These are phyloP conservation scores for Dujonia santamariae DNA, from an alignment of 1,139 yeast genomes.

Conservation along the genomic window DNA sequence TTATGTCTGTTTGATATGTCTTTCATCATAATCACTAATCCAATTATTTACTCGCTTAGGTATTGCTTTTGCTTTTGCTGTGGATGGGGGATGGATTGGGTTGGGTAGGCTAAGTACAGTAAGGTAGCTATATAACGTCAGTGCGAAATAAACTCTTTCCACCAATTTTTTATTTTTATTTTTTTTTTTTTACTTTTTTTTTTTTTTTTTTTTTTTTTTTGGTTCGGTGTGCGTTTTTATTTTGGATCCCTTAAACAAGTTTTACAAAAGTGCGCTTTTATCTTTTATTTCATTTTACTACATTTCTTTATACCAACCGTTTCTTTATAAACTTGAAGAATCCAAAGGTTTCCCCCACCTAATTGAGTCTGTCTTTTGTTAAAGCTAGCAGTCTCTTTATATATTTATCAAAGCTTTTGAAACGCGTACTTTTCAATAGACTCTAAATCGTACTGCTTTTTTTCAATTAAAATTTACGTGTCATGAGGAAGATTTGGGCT, in stretches of 20 bases:
- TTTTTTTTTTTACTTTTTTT: background rate
- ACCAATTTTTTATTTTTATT: background rate
- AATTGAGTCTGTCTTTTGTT: background rate
- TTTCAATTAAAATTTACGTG: background rate
- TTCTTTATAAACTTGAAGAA: too few species aligned
- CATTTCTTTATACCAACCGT: background rate
- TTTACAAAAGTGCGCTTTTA: background rate
- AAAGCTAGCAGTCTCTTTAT: background rate
- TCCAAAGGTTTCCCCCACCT: background rate
- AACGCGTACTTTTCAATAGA: background rate
- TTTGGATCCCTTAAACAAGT: background rate
- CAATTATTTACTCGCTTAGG: too few species aligned
- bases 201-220: background rate
- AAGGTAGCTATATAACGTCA: too few species aligned
- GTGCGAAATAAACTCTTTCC: too few species aligned
- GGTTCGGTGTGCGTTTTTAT: background rate
- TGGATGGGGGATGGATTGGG: too few species aligned
- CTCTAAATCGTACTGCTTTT: background rate
- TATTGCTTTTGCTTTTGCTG: too few species aligned
- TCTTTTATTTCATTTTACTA: background rate
- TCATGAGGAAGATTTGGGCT: conserved; percentile 31
- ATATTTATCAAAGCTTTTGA: background rate
- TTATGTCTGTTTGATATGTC: too few species aligned
- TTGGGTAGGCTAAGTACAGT: too few species aligned
- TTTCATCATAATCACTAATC: too few species aligned